Base-by-base conservation (phyloP, 2,329 filamentous ascomycete species). In the Grosmannia clavigera region DNA sequence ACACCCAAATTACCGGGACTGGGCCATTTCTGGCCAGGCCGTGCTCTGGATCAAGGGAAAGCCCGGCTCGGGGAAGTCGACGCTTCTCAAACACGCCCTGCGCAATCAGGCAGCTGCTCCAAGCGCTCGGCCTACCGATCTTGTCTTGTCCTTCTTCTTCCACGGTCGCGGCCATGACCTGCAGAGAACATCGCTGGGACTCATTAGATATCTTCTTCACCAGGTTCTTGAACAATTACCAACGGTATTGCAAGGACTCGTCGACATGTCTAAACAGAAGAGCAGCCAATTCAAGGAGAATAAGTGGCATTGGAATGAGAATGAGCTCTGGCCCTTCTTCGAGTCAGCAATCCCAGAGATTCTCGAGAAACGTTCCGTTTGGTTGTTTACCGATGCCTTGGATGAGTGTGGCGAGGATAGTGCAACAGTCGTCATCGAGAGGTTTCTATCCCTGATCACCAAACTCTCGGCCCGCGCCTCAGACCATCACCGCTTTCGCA, bases 171-270 rank as follows among this genome's bases (percentile, higher is more conserved):
- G 48, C 10, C 11, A 27, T 27, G 11, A 29, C 4, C 22, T 51
- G 10, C 48, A 51, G 16, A 51, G 14, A 12, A 27, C 48, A 12
- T 12, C 22, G 14, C 22, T 27, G 14, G 48, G 48, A 3, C 16
- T 51, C 12, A 3, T 51, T 6, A 22, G 48, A 29, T 51, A 11
- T 27, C 48, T 51, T 27, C 22, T 29, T 27, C 25, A 51, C 25
- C 48, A 51, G 48, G 10, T 70, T 22, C 68, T 72, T 3, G 48
- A 55, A 1, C 65, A 70, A 14, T 65, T 57, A 0, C 64, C 67
- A 1, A 60, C 58, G 5, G 60, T 66, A 2, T n/a, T 66, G 0
- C 16, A 27, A 2, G 61, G 66, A 4, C 60, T 70, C 4, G 33
- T 40, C 50, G 25, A 43, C 9, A 5, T 22, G 7, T 48, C 31